Conservation (phyloP, 2,329 filamentous ascomycete species). For the Phaeosphaeriaceae sp. region DNA sequence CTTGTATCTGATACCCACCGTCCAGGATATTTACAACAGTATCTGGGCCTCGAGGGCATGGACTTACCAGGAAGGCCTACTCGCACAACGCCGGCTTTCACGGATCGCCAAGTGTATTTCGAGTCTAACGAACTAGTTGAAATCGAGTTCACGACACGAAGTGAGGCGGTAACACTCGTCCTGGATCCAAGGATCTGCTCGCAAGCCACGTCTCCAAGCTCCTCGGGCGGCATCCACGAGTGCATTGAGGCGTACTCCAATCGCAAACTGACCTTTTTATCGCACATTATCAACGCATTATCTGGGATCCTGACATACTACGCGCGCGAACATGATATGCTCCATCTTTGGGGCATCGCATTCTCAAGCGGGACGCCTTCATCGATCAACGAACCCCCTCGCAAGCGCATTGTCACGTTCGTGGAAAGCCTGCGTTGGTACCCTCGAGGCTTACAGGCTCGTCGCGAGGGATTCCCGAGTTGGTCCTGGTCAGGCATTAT, state of each 20-base stretch:
- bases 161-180: neutral
- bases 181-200: neutral
- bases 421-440: neutral
- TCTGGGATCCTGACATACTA: neutral
- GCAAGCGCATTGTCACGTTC: neutral
- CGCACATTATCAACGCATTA: constrained; percentile 3
- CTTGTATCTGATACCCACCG: constrained; percentile 3
- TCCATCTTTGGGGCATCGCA: neutral
- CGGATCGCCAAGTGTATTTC: constrained; percentile 2
- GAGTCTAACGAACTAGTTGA: neutral
- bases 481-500: constrained; percentile 1
- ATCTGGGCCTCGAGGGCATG: constrained; percentile 5
- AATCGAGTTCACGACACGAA: neutral
- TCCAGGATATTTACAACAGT: neutral
- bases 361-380: neutral
- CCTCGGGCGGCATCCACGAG: neutral
- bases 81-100: constrained; percentile 2
- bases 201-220: neutral
- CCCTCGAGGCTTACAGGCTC: neutral
- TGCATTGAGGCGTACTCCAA: neutral
- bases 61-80: constrained; percentile 3
- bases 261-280: neutral
- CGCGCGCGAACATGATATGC: neutral
- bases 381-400: neutral
- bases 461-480: constrained; percentile 8